phyloP scores from a whole-genome alignment of 2,329 filamentous ascomycete genomes.

The Colletotrichum echinochloae region DNA sequence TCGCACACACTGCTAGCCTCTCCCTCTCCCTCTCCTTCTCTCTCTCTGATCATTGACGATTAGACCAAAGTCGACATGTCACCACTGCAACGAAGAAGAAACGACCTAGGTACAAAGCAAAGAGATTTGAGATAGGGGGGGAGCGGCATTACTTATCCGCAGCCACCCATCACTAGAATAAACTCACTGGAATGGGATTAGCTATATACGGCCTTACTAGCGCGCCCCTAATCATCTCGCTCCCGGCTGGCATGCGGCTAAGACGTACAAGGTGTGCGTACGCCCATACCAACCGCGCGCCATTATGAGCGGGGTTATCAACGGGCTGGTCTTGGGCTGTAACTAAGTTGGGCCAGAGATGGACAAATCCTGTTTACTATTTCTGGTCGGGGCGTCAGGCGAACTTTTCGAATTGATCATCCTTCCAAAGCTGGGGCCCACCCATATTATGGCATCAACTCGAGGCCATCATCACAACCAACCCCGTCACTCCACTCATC shows the following conservation, averaged over 20 bases:
- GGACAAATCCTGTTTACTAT: background rate
- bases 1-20: too few relatives aligned
- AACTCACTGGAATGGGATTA: slow-evolving; percentile 17
- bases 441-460: slow-evolving; percentile 1
- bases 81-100: slow-evolving; percentile 28
- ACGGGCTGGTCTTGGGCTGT: slow-evolving; percentile 4
- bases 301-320: background rate
- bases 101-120: background rate
- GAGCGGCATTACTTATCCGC: slow-evolving; percentile 32
- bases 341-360: background rate
- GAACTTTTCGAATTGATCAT: background rate
- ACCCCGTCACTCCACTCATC: background rate
- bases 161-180: slow-evolving; percentile 34
- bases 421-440: background rate
- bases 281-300: background rate
- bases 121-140: background rate
- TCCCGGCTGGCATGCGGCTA: slow-evolving; percentile 28
- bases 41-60: background rate
- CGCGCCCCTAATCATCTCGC: slow-evolving; percentile 15
- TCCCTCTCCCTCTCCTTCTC: background rate
- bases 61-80: slow-evolving; percentile 6
- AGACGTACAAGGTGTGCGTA: slow-evolving; percentile 1
- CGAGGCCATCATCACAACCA: background rate
- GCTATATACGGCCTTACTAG: slow-evolving; percentile 25
- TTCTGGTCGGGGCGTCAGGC: background rate